phyloP scores from a whole-genome alignment of 1,284 basidiomycete species.

The Lignosus rhinocerotis region DNA sequence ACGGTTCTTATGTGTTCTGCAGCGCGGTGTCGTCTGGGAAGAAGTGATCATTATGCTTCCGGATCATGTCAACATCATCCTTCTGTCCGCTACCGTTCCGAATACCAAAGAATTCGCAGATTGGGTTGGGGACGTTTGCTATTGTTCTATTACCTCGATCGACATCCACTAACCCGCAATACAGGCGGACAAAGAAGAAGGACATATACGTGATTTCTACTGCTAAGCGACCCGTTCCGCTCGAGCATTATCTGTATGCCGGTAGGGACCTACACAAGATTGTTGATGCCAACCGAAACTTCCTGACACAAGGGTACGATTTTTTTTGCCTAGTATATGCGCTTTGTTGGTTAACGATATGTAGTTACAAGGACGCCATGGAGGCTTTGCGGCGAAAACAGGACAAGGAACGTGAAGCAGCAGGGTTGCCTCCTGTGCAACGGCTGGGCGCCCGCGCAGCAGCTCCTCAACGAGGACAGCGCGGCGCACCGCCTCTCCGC shows the following conservation, averaged over 20 bases:
- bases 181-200: constrained; percentile 96
- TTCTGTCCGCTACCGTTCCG: constrained; percentile 96
- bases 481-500: constrained; percentile 51
- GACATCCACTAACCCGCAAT: background rate
- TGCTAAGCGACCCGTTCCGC: constrained; percentile 92
- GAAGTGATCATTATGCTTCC: constrained; percentile 99
- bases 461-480: constrained; percentile 55
- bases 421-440: constrained; percentile 82
- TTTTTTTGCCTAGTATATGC: background rate
- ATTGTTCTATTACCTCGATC: background rate
- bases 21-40: constrained; percentile 99
- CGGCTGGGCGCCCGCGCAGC: constrained; percentile 80
- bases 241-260: constrained; percentile 97
- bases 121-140: constrained; percentile 87
- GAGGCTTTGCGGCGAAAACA: constrained; percentile 92
- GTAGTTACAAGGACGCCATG: constrained; percentile 85
- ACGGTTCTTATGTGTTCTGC: constrained; percentile 8
- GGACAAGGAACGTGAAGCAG: constrained; percentile 96
- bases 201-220: constrained; percentile 99
- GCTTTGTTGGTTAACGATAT: background rate
- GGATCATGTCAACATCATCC: constrained; percentile 95
- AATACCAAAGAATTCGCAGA: constrained; percentile 99
- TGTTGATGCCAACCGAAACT: constrained; percentile 83
- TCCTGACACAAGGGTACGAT: constrained; percentile 70
- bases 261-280: constrained; percentile 92